These are phyloP conservation scores for Solanum corneliomulleri DNA, from an alignment of 257 asterid species.

Conservation along the genomic window DNA sequence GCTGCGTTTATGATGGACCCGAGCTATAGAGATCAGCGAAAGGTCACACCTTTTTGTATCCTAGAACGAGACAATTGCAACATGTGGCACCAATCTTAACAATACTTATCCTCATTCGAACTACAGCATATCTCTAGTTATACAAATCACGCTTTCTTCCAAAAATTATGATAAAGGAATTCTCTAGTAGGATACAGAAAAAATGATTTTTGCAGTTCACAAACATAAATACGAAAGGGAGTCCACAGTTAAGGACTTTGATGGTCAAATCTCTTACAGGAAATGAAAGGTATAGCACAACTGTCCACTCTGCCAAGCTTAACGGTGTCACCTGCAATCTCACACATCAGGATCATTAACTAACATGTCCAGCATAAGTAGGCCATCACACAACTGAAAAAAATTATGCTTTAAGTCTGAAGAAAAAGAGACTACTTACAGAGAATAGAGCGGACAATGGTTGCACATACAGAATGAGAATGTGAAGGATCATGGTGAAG, in stretches of 20 bases:
- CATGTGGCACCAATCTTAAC: background rate
- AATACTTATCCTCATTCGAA: background rate
- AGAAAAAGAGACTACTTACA: slow-evolving; percentile 36
- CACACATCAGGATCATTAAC: background rate
- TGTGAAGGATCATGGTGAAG: slow-evolving; percentile 86
- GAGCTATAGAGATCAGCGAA: background rate
- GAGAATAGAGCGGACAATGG: slow-evolving; percentile 92
- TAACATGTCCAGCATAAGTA: background rate
- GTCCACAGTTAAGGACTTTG: background rate
- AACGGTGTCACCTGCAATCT: slow-evolving; percentile 68
- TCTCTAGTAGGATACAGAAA: background rate
- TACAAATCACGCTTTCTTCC: background rate
- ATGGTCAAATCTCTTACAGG: slow-evolving; percentile 54
- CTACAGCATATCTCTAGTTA: background rate
- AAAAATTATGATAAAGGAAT: background rate
- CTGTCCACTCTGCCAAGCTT: slow-evolving; percentile 88
- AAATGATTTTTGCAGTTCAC: background rate
- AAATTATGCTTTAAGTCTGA: background rate
- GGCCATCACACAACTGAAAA: background rate
- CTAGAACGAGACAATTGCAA: background rate
- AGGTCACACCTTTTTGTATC: background rate
- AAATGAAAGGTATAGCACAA: slow-evolving; percentile 81
- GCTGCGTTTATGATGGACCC: background rate
- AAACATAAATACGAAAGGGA: background rate
- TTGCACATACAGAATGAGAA: slow-evolving; percentile 65